Conservation (phyloP, 805 yeast species). For the Diddensiella santjacobensis region DNA sequence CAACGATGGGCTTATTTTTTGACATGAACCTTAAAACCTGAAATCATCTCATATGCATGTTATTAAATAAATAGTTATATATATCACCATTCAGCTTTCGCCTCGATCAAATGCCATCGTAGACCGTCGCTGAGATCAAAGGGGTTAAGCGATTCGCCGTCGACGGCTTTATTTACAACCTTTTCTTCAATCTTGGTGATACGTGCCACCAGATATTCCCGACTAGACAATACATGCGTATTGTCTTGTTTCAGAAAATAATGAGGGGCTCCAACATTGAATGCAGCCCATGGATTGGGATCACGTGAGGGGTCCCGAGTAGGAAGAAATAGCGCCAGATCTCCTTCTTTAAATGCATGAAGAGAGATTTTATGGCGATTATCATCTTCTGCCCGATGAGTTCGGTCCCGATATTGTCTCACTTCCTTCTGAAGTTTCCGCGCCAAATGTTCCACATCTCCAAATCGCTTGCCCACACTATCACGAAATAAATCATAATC, state of each 20-base stretch:
- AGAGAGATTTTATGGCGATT: conserved; percentile 57
- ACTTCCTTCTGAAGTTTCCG: conserved; percentile 76
- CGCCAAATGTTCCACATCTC: conserved; percentile 87
- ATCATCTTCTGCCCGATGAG: conserved; percentile 30
- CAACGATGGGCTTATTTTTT: too few species aligned
- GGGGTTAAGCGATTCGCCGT: conserved; percentile 55
- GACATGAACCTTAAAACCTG: too few species aligned
- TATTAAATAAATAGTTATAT: too few species aligned
- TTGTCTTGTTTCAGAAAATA: conserved; percentile 60
- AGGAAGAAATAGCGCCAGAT: conserved; percentile 80
- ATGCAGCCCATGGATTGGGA: conserved; percentile 83
- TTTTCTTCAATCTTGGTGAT: conserved; percentile 55
- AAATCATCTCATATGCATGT: too few species aligned
- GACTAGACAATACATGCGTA: conserved; percentile 34
- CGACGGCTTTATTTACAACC: conserved; percentile 39
- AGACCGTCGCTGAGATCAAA: conserved; percentile 59
- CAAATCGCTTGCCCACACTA: conserved; percentile 67
- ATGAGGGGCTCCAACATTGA: conserved; percentile 84
- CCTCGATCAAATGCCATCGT: conserved; percentile 61
- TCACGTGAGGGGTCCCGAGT: conserved; percentile 49
- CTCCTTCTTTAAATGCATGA: conserved; percentile 63
- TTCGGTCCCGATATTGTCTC: conserved; percentile 41
- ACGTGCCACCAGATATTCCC: conserved; percentile 83
- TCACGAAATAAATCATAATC: conserved; percentile 39
- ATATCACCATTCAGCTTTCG: conserved; percentile 6